Evolutionary conservation across 2,329 filamentous ascomycete genomes (phyloP), one percentile per base, ranked within the genome.

Genomic region (Fusarium verrucosum): DNA sequence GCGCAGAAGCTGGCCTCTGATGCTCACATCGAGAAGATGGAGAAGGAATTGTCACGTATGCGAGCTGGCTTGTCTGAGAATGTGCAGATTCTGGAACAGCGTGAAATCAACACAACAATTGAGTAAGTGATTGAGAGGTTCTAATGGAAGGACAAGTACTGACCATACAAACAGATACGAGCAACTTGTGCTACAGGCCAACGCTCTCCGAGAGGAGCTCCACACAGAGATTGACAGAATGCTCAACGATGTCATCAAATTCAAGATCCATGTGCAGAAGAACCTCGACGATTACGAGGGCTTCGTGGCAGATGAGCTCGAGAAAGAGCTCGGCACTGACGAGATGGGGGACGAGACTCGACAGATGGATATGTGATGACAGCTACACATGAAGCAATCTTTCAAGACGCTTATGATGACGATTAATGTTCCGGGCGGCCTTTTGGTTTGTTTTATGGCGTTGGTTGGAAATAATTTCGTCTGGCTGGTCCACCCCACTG

Each of bases 21-120:
- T 75, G 88, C 94, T 10, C 94, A 98, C 76, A 97, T 99, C 71
- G 95, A 99, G 78, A 95, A 95, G 82, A 96, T 97, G 90, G 95
- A 99, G 79, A 97, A 97, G 78, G 94, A 99, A 76, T 82, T 99
- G n/a, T 91, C 92, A 42, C 92, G 93, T 75, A 96, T 98, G 92
- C 86, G 94, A 37, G 87, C 90, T 3, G 90, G 89, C 11, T 81
- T 97, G 26, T 89, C 87, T 4, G 94, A 97, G 76, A 93, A 89
- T 30, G 91, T 97, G 50, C 92, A 97, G 77, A 78, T 96, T 43
- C 90, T 97, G 85, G 93, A 97, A 76, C 94, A 97, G 77, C 85
- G 92, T 52, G 94, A 98, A 81, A 97, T 98, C 87, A 96, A 94
- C 71, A 95, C 92, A 13, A 96, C 94, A 60, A 95, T 98, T 70